These are phyloP conservation scores for Diplodia sapinea DNA, from an alignment of 2,329 filamentous ascomycete genomes.

Conservation along the genomic window DNA sequence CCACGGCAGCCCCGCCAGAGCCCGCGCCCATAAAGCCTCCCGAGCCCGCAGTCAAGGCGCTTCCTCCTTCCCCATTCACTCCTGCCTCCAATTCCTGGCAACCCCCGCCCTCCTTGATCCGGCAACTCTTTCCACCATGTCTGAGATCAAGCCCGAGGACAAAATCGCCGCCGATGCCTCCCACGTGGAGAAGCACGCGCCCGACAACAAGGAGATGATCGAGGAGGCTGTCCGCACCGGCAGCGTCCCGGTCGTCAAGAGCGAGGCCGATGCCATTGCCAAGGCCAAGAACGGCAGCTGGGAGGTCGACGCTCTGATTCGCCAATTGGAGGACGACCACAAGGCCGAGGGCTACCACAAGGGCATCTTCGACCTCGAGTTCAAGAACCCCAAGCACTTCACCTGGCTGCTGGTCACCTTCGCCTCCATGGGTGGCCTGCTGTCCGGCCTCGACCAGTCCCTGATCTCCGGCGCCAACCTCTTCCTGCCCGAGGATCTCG, in stretches of 20 bases:
- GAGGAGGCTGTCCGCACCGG: constrained; percentile 27
- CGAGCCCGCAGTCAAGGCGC: constrained; percentile 9
- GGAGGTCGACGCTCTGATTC: constrained; percentile 54
- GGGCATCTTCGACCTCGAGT: constrained; percentile 60
- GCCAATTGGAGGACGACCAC: constrained; percentile 49
- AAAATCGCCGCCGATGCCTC: constrained; percentile 24
- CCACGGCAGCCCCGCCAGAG: neutral
- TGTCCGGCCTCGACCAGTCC: constrained; percentile 75
- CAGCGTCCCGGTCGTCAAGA: constrained; percentile 19
- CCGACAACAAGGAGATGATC: constrained; percentile 12
- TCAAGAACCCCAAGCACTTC: constrained; percentile 68
- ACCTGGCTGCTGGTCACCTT: constrained; percentile 72
- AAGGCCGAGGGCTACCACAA: constrained; percentile 46
- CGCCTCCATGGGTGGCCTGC: constrained; percentile 74
- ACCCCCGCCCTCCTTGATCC: neutral
- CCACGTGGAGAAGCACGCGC: constrained; percentile 27
- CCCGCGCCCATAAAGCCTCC: constrained; percentile 18
- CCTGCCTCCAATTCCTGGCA: constrained; percentile 8
- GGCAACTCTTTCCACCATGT: constrained; percentile 25
- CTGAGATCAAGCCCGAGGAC: constrained; percentile 22
- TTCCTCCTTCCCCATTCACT: constrained; percentile 20
- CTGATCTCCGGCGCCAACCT: constrained; percentile 74
- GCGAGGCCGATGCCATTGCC: constrained; percentile 29
- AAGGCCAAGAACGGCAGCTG: constrained; percentile 39
- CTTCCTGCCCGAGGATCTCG: constrained; percentile 65